Conservation (phyloP, 1,139 yeast species). For the Saccharomycopsis phalli region DNA sequence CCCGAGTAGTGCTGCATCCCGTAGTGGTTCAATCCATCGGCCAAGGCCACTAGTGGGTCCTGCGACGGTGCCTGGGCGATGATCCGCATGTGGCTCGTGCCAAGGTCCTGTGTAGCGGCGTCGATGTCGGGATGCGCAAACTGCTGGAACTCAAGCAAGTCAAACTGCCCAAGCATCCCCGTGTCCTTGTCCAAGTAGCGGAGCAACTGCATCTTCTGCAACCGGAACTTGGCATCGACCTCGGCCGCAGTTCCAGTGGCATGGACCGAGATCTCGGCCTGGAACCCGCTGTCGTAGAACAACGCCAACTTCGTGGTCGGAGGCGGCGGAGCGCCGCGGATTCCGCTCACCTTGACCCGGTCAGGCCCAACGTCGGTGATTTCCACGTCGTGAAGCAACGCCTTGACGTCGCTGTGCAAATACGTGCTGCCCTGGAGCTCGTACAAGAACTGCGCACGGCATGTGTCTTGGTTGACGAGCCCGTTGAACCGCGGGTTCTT, state of each 20-base stretch:
- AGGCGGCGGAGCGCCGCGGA: slow-evolving; percentile 22
- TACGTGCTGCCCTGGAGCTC: slow-evolving; percentile 24
- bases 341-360: slow-evolving; percentile 20
- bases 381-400: slow-evolving; percentile 16
- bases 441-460: slow-evolving; percentile 22
- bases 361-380: slow-evolving; percentile 19
- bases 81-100: slow-evolving; percentile 13
- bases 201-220: slow-evolving; percentile 15
- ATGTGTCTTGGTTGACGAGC: slow-evolving; percentile 22
- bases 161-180: slow-evolving; percentile 5
- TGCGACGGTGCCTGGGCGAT: slow-evolving; percentile 12
- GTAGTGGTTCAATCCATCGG: slow-evolving; percentile 8
- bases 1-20: slow-evolving; percentile 19
- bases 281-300: slow-evolving; percentile 22
- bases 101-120: slow-evolving; percentile 8
- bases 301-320: slow-evolving; percentile 22
- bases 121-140: slow-evolving; percentile 16
- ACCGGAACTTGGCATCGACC: slow-evolving; percentile 17
- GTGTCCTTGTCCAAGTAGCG: slow-evolving; percentile 5
- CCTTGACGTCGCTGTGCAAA: slow-evolving; percentile 23
- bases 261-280: slow-evolving; percentile 18
- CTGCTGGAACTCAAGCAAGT: slow-evolving; percentile 15
- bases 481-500: slow-evolving; percentile 23
- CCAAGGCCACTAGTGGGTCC: slow-evolving; percentile 2
- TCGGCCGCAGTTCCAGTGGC: slow-evolving; percentile 20